Evolutionary conservation across 140 eudicot genomes (phyloP).

Genomic region (Cichorium intybus): DNA sequence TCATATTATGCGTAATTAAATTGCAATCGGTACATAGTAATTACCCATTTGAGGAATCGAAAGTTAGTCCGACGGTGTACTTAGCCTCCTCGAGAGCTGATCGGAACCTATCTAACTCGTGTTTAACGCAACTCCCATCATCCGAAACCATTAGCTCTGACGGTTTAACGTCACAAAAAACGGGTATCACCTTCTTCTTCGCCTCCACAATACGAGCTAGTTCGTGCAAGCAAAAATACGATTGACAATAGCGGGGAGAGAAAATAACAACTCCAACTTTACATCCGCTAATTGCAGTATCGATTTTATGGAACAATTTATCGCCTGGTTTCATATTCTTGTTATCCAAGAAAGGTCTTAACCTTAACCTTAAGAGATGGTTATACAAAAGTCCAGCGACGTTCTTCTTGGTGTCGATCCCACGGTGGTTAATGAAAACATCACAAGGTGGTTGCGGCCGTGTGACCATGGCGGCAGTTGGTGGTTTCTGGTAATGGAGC

Average conservation of each 20-base stretch:
- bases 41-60: conserved; percentile 54
- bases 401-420: conserved; percentile 57
- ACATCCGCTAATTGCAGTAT: conserved; percentile 32
- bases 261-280: conserved; percentile 53
- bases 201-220: conserved; percentile 48
- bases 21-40: not conserved
- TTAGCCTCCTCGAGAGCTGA: conserved; percentile 62
- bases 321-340: conserved; percentile 72
- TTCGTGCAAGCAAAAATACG: conserved; percentile 69
- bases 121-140: conserved; percentile 19
- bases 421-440: conserved; percentile 66
- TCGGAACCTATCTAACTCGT: conserved; percentile 37
- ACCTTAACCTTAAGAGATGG: conserved; percentile 30
- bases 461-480: not conserved
- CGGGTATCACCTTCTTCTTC: conserved; percentile 48
- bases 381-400: conserved; percentile 51
- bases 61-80: conserved; percentile 57
- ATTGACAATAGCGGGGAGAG: conserved; percentile 62
- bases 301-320: conserved; percentile 48
- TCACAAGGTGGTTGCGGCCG: conserved; percentile 24
- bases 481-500: conserved; percentile 10
- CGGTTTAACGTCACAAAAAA: conserved; percentile 63
- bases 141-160: conserved; percentile 55
- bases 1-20: not conserved
- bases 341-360: conserved; percentile 61